phyloP scores from a whole-genome alignment of 805 yeast genomes.

The Ogataea ganodermae region DNA sequence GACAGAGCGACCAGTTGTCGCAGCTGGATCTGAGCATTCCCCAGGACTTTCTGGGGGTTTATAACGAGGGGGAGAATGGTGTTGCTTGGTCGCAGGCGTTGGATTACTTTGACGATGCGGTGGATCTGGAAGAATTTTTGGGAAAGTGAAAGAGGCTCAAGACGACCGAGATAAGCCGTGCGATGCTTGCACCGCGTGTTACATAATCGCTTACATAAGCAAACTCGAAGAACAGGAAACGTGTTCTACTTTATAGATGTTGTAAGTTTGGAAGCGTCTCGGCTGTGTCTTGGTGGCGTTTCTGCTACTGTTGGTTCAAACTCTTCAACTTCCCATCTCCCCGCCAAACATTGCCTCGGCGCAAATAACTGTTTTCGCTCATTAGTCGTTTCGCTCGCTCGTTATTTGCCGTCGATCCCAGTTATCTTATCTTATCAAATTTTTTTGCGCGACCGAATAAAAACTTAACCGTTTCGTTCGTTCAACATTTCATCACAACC shows the following conservation, averaged over 20 bases:
- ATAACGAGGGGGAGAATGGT: neutral
- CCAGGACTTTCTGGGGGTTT: slow-evolving; percentile 1
- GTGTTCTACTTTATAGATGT: too few relatives aligned
- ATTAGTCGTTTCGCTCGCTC: too few relatives aligned
- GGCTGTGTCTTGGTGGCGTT: too few relatives aligned
- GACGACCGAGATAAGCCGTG: neutral
- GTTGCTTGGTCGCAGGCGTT: slow-evolving; percentile 4
- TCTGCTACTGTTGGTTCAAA: too few relatives aligned
- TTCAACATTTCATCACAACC: neutral
- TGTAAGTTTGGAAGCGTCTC: too few relatives aligned
- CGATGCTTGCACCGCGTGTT: neutral
- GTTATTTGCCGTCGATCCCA: too few relatives aligned
- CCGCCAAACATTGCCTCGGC: too few relatives aligned
- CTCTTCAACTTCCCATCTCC: too few relatives aligned
- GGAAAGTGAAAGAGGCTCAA: neutral
- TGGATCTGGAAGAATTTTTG: neutral
- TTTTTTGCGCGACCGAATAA: neutral
- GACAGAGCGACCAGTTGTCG: neutral
- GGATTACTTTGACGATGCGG: slow-evolving; percentile 1
- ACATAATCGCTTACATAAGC: too few relatives aligned
- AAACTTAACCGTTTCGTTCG: neutral
- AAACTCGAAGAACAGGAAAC: too few relatives aligned
- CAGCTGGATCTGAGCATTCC: neutral
- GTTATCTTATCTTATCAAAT: neutral
- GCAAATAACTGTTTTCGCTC: too few relatives aligned